Evolutionary conservation across 2,329 filamentous ascomycete species (phyloP), one percentile per base, ranked within the genome.

Genomic region (Verticillium nonalfalfae): DNA sequence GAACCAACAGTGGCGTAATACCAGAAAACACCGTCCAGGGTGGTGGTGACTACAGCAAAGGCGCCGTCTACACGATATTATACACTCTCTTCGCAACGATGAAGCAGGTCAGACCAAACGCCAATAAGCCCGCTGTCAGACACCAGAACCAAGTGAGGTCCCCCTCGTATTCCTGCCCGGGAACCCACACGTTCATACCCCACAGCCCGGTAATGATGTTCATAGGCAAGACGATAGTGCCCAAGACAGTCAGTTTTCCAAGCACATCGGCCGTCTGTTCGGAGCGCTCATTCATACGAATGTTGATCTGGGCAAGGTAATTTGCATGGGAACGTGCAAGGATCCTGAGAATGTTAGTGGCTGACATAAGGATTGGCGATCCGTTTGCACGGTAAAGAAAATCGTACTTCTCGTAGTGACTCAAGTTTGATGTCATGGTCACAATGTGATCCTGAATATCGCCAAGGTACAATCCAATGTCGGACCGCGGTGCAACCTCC

Each of bases 381-480:
- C 15, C 11, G 2, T 34, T 3, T 15, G 13, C 54, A 21, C 10
- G 26, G 54, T 15, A 14, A 34, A 50, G 39, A 7, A 13, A 36
- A 18, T 80, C 88, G 70, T 80, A 95, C 91, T 93, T 96, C 76
- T 99, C 95, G 71, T 98, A 98, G 73, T 99, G 95, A 66, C 88
- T 90, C 71, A 99, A 77, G 72, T 98, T 99, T 59, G 90, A 91
- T 40, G 94, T 98, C 95, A 99, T 99, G 65, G 95, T 99, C 68
- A 99, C 88, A 68, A 99, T 98, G 73, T 99, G 95, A 78, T 99
- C 95, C 75, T 99, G 95, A 66, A 99, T 99, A 78, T 99, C 95
- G 64, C 95, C 95, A 62, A 99, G 80, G 75, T 98, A 99, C 59
- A 99, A 78, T n/a, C 95, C 95, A 72, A 99, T 98, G 73, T 99